These are phyloP conservation scores for Akanthomyces muscarius DNA, from an alignment of 2,329 filamentous ascomycete species.

Conservation along the genomic window DNA sequence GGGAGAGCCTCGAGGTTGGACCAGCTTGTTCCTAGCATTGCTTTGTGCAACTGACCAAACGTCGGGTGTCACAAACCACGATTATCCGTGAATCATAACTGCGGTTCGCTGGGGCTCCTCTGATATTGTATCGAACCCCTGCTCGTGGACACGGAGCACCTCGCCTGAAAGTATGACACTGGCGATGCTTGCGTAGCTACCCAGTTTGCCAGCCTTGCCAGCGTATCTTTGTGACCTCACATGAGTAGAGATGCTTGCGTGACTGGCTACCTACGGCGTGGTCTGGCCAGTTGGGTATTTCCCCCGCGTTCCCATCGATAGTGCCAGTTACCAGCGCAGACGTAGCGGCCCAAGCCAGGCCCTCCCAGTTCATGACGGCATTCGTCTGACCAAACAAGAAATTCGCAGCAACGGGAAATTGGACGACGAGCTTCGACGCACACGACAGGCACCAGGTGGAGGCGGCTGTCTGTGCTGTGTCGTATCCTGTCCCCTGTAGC, in stretches of 20 bases:
- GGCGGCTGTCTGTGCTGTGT: conserved; percentile 2
- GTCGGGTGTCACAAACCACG: not conserved
- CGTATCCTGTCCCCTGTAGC: conserved; percentile 11
- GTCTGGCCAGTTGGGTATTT: not conserved
- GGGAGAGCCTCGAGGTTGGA: not conserved
- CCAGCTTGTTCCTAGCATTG: not conserved
- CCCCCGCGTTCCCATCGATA: not conserved
- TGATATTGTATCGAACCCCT: conserved; percentile 2
- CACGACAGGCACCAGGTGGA: conserved; percentile 9
- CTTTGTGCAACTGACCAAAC: conserved; percentile 12
- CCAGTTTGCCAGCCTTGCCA: not conserved
- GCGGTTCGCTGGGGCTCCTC: not conserved
- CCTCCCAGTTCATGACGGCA: not conserved
- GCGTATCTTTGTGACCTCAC: not conserved
- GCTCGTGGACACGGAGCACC: not conserved
- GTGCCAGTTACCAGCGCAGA: too few relatives aligned
- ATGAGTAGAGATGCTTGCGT: not conserved
- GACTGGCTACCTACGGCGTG: not conserved
- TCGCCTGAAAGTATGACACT: not conserved
- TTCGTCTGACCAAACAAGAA: conserved; percentile 11
- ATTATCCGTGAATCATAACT: conserved; percentile 7
- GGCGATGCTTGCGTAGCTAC: not conserved
- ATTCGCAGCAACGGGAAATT: conserved; percentile 13
- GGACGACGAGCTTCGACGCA: conserved; percentile 5
- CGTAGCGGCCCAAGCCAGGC: not conserved